Evolutionary conservation across 2,329 filamentous ascomycete genomes (phyloP).

Genomic region (Colletotrichum siamense): DNA sequence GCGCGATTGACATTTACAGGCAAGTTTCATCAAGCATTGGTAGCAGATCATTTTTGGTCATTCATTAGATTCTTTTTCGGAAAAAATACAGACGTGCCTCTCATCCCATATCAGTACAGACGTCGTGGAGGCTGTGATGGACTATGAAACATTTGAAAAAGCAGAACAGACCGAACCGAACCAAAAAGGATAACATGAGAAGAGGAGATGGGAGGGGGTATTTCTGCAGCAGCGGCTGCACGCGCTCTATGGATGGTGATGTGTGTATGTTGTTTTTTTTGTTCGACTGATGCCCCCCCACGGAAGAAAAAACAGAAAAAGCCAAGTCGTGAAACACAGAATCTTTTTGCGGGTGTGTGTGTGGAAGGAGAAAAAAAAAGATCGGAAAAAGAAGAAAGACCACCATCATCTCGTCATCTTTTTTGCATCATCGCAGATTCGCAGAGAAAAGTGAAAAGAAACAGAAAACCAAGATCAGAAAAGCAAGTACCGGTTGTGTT

Average conservation of each 20-base stretch:
- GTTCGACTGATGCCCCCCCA: background rate
- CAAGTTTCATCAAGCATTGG: background rate
- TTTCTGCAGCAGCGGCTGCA: constrained; percentile 13
- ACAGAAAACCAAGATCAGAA: background rate
- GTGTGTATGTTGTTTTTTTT: background rate
- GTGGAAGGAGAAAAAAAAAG: background rate
- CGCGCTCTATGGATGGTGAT: background rate
- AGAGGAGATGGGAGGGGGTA: background rate
- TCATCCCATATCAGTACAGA: background rate
- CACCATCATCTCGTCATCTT: background rate
- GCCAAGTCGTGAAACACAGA: background rate
- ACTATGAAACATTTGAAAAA: background rate
- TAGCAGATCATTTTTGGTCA: background rate
- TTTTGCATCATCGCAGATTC: background rate
- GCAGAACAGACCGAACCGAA: background rate
- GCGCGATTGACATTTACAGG: background rate
- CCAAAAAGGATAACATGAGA: background rate
- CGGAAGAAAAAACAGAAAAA: background rate
- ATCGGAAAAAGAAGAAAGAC: background rate
- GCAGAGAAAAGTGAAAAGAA: background rate
- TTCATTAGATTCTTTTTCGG: background rate
- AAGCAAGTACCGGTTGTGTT: background rate
- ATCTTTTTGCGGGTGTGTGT: background rate
- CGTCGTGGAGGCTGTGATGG: background rate
- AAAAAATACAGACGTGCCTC: background rate